These are phyloP conservation scores for Abrus precatorius DNA, from an alignment of 306 rosid species.

Conservation along the genomic window DNA sequence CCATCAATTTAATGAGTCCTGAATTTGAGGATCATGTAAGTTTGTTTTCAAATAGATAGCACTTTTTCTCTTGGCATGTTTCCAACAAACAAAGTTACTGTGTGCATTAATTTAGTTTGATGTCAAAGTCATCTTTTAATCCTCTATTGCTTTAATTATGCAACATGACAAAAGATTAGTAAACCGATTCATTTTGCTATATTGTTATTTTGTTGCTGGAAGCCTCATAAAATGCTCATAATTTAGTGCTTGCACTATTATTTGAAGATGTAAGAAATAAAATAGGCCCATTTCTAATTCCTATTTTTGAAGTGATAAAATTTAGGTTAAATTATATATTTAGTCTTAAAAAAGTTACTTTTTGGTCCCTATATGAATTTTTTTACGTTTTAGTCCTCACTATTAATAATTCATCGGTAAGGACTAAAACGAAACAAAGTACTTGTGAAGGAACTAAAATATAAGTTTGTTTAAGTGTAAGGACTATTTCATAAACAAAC, in stretches of 20 bases:
- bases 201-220: slow-evolving; percentile 6
- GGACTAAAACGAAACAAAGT: no score
- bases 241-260: not conserved
- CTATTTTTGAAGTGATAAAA: not conserved
- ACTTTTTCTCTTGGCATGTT: slow-evolving; percentile 30
- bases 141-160: not conserved
- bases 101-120: not conserved
- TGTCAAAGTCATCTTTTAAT: slow-evolving; percentile 32
- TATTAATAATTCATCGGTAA: no score
- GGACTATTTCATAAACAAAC: no score
- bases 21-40: slow-evolving; percentile 87
- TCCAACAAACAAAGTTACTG: not conserved
- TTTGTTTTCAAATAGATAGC: not conserved
- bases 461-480: no score
- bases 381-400: no score
- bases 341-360: no score
- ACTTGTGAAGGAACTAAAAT: no score
- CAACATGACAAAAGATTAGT: not conserved
- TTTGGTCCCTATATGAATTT: no score
- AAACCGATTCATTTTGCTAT: not conserved
- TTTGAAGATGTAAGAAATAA: not conserved
- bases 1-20: slow-evolving; percentile 80
- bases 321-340: no score
- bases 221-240: not conserved
- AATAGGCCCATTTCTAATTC: not conserved